Conservation (phyloP, 208 protist genomes). For the Phytomonas sp. region DNA sequence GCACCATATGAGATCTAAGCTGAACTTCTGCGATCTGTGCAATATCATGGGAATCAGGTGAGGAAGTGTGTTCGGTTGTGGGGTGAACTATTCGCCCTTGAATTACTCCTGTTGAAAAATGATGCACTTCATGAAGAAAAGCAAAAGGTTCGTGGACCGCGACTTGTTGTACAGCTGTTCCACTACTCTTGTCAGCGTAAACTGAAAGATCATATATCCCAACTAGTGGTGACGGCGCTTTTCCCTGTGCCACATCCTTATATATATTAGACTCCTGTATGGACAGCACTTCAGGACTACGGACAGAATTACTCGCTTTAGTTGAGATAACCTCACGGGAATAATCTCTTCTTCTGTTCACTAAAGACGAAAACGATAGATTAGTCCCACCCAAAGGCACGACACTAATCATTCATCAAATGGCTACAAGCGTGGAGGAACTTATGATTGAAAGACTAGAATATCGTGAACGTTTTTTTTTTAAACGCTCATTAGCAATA, state of each 20-base stretch:
- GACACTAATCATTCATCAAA: not conserved
- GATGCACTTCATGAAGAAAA: not conserved
- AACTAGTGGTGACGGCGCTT: not conserved
- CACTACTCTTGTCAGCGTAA: not conserved
- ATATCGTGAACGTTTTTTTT: not conserved
- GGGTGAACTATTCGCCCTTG: not conserved
- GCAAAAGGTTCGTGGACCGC: not conserved
- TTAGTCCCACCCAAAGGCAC: not conserved
- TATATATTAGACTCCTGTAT: not conserved
- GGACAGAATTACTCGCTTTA: not conserved
- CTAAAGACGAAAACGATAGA: not conserved
- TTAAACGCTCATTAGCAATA: not conserved
- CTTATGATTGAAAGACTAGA: not conserved
- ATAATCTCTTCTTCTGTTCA: not conserved
- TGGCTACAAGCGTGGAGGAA: not conserved
- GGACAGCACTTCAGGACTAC: not conserved
- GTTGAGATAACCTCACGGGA: not conserved
- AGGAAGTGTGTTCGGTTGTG: not conserved
- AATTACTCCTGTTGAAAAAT: not conserved
- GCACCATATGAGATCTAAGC: not conserved
- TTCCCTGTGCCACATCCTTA: not conserved
- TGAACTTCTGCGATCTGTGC: not conserved
- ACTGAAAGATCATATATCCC: not conserved
- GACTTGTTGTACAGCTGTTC: not conserved
- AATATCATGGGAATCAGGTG: not conserved